A percentile compares a stretch with the other conserved stretches of the same genome.
Evolutionary conservation across 148 eudicot species (phyloP).

Genomic region (Vaccinium darrowii): DNA sequence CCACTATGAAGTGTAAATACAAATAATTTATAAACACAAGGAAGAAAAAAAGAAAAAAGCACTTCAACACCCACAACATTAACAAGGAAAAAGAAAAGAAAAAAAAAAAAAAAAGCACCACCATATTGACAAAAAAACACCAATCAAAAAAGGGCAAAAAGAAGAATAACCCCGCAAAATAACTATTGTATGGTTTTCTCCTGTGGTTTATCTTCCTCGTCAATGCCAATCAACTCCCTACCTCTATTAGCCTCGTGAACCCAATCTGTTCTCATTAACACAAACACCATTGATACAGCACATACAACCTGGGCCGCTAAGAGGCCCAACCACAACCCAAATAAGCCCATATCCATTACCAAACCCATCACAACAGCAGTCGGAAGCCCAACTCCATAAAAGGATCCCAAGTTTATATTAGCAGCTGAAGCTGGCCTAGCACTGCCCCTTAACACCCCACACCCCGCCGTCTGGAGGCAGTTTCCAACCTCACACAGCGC

Average conservation of each 20-base stretch:
- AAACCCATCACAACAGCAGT: constrained; percentile 17
- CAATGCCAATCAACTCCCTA: constrained; percentile 22
- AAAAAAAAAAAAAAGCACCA: background rate
- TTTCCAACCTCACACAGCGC: constrained; percentile 76
- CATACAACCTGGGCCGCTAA: constrained; percentile 22
- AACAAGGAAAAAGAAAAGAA: background rate
- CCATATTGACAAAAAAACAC: background rate
- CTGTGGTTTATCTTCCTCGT: background rate
- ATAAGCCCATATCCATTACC: constrained; percentile 14
- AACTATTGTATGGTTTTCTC: background rate
- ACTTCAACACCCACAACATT: background rate
- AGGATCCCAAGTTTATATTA: constrained; percentile 52
- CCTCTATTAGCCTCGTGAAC: constrained; percentile 14
- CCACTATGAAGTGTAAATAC: background rate
- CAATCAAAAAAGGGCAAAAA: background rate
- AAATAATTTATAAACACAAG: background rate
- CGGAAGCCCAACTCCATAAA: constrained; percentile 49
- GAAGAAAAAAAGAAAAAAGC: background rate
- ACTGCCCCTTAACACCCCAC: constrained; percentile 62
- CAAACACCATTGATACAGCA: constrained; percentile 13
- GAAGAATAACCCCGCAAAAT: background rate
- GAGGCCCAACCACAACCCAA: constrained; percentile 25
- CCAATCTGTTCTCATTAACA: constrained; percentile 31
- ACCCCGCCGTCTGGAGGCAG: constrained; percentile 67
- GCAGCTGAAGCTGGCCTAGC: constrained; percentile 58